Percentiles rank a stretch among this genome's conserved stretches.
Evolutionary conservation across 2,329 filamentous ascomycete genomes (phyloP).

Genomic region (Colletotrichum horii): DNA sequence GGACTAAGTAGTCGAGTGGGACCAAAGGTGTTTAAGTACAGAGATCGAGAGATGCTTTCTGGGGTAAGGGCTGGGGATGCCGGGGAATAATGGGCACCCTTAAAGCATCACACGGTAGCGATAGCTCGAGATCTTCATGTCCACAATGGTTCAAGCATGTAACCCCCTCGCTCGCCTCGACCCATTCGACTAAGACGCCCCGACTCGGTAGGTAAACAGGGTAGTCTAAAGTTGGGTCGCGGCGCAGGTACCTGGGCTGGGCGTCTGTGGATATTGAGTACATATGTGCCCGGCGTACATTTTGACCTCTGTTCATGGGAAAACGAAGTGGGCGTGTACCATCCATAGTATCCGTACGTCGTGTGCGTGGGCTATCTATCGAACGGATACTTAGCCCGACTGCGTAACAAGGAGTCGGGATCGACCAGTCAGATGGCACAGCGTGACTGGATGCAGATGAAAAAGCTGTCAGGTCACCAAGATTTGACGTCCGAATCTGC

Average conservation of each 20-base stretch:
- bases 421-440: slow-evolving; percentile 16
- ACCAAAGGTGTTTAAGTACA: slow-evolving; percentile 17
- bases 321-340: neutral
- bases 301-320: neutral
- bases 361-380: neutral
- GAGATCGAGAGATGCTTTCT: slow-evolving; percentile 13
- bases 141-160: neutral
- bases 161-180: slow-evolving; percentile 1
- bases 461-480: slow-evolving; percentile 4
- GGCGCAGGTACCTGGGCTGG: neutral
- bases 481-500: neutral
- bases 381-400: neutral
- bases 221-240: neutral
- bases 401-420: neutral
- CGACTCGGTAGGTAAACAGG: slow-evolving; percentile 7
- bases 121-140: slow-evolving; percentile 18
- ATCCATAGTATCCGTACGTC: neutral
- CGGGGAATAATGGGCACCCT: neutral
- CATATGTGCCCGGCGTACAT: neutral
- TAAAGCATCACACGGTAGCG: slow-evolving; percentile 8
- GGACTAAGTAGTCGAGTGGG: neutral
- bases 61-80: slow-evolving; percentile 14
- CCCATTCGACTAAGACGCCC: slow-evolving; percentile 2
- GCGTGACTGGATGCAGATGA: neutral
- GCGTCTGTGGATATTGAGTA: neutral